These are phyloP conservation scores for Medicago truncatula DNA, from an alignment of 306 rosid species.

Conservation along the genomic window MtrunA17r5.0-ANR NC_053043.1:13326001-13326500, in stretches of 20 bases:
- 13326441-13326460: neutral
- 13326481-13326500: neutral
- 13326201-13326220: conserved; percentile 45
- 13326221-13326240: conserved; percentile 40
- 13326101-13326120: conserved; percentile 49
- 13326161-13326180: conserved; percentile 31
- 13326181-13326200: conserved; percentile 38
- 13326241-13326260: conserved; percentile 40
- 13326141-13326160: conserved; percentile 44
- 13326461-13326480: neutral
- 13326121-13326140: conserved; percentile 47
- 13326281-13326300: conserved; percentile 21
- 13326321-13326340: conserved; percentile 1
- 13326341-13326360: neutral
- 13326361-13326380: neutral
- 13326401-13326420: neutral
- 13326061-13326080: conserved; percentile 46
- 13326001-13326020: conserved; percentile 84
- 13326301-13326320: conserved; percentile 13
- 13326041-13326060: conserved; percentile 47
- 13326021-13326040: conserved; percentile 37
- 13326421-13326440: neutral
- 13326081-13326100: conserved; percentile 41
- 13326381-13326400: neutral
- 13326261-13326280: conserved; percentile 28